Evolutionary conservation across 129 eudicot genomes (phyloP), one percentile per base, ranked within the genome.

Genomic region (Escallonia herrerae): DNA sequence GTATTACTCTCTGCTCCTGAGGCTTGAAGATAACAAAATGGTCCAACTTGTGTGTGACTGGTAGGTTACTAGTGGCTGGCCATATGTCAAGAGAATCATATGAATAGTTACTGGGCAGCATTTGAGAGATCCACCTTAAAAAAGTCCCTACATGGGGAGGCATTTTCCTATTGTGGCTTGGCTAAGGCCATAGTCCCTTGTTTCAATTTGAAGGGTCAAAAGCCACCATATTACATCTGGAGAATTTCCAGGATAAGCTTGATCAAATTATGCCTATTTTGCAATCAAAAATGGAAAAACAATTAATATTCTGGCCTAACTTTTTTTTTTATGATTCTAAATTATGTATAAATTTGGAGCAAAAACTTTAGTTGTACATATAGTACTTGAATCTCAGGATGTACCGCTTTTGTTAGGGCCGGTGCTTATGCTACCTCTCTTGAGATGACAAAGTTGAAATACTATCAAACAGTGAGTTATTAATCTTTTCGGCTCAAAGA

Each of bases 171-270:
- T 38, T 43, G 64, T 62, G 65, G 64, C 54, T 66, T 52, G 51
- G 8, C 72, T 54, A 33, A 59, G 41, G 71, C 61, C 57, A 55
- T 56, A 46, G 40, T 49, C 13, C 40, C 44, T 69, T 52, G 68
- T 58, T 62, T 71, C 57, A 65, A 48, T 47, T 52, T 52, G 44
- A 68, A 78, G 76, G 81, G 74, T 46, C 76, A 72, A 82, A 82
- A 84, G 87, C 72, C 79, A 75, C 81, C 81, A 74, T 74, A 73
- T 22, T 22, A 22, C 33, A 0, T 22, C 33, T 22, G 33, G 33
- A 22, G 33, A 22, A 22, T 22, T 22, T 22, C 33, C 33, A 22
- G 33, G 33, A 22, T 22, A 0, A 22, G 33, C 33, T 22, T 22
- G 33, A 22, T 22, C 33, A 22, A 22, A 22, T 22, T 22, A 22